phyloP scores from a whole-genome alignment of 805 yeast genomes.

The Nakazawaea populi region DNA sequence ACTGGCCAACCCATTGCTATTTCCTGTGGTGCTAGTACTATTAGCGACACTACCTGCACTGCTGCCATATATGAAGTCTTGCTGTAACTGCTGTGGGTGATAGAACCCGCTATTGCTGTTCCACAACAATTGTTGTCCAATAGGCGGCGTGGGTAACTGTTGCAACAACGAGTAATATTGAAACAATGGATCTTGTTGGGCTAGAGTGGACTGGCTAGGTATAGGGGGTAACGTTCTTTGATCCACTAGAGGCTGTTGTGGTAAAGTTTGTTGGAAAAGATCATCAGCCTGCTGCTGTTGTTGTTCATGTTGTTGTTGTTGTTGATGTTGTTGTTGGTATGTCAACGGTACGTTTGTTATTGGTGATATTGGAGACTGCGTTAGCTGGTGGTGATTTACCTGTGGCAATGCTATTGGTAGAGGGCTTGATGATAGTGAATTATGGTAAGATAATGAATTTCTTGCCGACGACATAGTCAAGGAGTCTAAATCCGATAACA shows the following conservation, averaged over 20 bases:
- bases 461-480: background rate
- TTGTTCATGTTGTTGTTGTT: background rate
- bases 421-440: background rate
- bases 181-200: background rate
- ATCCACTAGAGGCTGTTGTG: background rate
- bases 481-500: slow-evolving; percentile 3
- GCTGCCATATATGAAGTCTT: background rate
- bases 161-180: slow-evolving; percentile 1
- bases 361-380: background rate
- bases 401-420: background rate
- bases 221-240: background rate
- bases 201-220: background rate
- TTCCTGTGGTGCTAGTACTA: background rate
- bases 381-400: background rate
- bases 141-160: slow-evolving; percentile 1
- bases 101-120: background rate
- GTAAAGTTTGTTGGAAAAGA: background rate
- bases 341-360: background rate
- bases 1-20: background rate
- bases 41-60: background rate
- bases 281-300: background rate
- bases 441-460: background rate
- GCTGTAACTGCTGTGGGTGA: background rate
- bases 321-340: background rate
- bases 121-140: background rate